Conservation (phyloP, 495 filamentous ascomycete species). For the Daldinia caldariorum region DNA sequence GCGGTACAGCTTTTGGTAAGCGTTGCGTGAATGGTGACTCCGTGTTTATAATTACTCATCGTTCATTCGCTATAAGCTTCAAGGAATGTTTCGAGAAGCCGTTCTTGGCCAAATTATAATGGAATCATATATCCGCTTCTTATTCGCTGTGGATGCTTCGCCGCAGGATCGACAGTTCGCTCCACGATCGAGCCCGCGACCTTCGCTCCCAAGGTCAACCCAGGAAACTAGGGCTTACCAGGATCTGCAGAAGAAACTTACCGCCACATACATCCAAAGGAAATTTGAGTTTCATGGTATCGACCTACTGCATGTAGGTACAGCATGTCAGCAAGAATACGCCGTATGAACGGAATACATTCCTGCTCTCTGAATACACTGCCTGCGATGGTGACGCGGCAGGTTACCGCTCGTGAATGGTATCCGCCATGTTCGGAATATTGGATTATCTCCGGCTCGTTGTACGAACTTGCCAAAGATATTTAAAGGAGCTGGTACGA, state of each 20-base stretch:
- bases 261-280: not conserved
- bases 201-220: not conserved
- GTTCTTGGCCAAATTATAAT: not conserved
- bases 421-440: not conserved
- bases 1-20: not conserved
- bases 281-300: not conserved
- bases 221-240: not conserved
- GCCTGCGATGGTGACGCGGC: constrained; percentile 1
- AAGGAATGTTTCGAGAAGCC: not conserved
- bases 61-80: not conserved
- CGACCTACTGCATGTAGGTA: no score
- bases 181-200: not conserved
- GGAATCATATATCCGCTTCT: not conserved
- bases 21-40: not conserved
- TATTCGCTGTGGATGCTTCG: not conserved
- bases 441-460: not conserved
- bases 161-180: not conserved
- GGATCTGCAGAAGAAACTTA: not conserved
- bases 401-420: not conserved
- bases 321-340: not conserved
- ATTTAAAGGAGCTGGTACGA: not conserved
- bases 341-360: not conserved
- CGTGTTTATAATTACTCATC: not conserved
- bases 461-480: not conserved
- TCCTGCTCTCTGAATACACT: not conserved